Base-by-base conservation (phyloP, 2,329 filamentous ascomycete genomes). In the Penicillium sp. region DNA sequence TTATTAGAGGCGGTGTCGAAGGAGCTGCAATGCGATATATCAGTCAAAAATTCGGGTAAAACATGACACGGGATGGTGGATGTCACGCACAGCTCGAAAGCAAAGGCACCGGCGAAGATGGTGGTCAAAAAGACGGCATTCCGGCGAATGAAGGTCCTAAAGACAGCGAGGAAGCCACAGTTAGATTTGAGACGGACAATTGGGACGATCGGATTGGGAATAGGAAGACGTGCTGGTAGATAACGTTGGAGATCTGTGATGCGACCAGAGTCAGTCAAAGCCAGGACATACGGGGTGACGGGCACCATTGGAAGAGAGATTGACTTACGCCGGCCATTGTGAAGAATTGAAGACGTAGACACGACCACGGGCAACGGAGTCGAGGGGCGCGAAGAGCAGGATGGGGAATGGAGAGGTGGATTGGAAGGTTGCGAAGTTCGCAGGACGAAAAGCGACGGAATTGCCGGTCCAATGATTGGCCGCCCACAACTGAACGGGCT, bases 41-140 rank as follows among this genome's bases (percentile, higher is more conserved):
- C 39, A 27, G 49, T 60, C 45, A 56, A 52, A 25, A 6, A 26
- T 42, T 23, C 12, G 37, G n/a, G 20, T 37, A 35, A 30, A 14
- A 29, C 29, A 37, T 35, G 35, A 14, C 20, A 22, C 28, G 20
- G 32, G 16, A 36, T 14, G 16, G 26, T 18, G 41, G 12, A 33
- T 36, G 36, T 47, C 36, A 71, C 85, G 63, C 79, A 98, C 92
- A 98, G 77, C 74, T 96, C 87, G 64, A 94, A 88, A 50, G 76
- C 85, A 64, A 98, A 98, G 53, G 89, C 90, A 52, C 80, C 76
- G 54, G 73, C 77, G 66, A 98, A 98, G 63, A 98, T 85, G 50
- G 80, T 76, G 53, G 79, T 82, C 59, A 98, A 75, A 79, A 95
- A 95, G 65, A 84, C 75, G 58, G 77, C 83, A 76, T 98, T 98